A percentile compares a stretch with the other conserved stretches of the same genome.
Conservation (phyloP, 192 early-diverging fungal genomes). For the Dispira parvispora region DNA sequence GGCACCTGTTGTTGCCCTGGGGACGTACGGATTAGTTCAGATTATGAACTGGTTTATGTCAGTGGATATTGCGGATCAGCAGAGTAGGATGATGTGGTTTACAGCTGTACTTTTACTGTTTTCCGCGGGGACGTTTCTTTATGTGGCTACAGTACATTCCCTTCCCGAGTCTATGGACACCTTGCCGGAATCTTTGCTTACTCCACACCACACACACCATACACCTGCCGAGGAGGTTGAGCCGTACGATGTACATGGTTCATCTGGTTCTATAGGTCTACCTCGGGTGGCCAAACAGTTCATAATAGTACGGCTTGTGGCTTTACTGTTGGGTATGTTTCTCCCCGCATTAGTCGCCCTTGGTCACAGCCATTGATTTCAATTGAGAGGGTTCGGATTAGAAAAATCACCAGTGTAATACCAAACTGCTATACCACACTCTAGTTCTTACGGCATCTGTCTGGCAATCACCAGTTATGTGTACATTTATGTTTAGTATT, state of each 20-base stretch:
- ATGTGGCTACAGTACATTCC: constrained; percentile 80
- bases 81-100: constrained; percentile 40
- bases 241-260: not conserved
- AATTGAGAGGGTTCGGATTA: not conserved
- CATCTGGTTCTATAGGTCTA: not conserved
- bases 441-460: no score
- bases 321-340: not conserved
- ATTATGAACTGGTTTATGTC: not conserved
- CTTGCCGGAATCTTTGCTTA: not conserved
- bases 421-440: no score
- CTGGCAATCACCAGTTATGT: no score
- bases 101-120: constrained; percentile 75
- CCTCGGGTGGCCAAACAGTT: not conserved
- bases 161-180: constrained; percentile 39
- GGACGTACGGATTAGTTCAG: constrained; percentile 19
- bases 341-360: not conserved
- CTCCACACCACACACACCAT: not conserved
- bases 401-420: no score
- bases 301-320: not conserved
- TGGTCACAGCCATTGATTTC: not conserved
- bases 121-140: constrained; percentile 79
- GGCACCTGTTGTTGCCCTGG: constrained; percentile 67
- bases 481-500: no score
- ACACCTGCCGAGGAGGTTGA: not conserved
- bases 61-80: not conserved